Base-by-base conservation (phyloP, 331 rosid genomes). In the Quercus lobata region DNA sequence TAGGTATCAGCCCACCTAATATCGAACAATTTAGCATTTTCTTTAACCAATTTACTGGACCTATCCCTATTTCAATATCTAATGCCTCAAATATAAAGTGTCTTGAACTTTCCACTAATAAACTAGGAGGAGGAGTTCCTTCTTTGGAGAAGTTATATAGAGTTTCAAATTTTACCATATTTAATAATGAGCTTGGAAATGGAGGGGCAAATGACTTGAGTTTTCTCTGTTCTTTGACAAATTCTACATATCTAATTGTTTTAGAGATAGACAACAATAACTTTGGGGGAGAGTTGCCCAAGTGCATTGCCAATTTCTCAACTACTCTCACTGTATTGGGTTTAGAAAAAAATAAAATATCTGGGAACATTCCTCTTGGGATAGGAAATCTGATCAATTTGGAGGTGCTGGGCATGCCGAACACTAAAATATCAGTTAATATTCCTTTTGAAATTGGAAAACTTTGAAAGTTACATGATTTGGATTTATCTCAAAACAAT, bases 61-160 rank as follows among this genome's bases (percentile, higher is more conserved):
- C 35, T 32, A 4, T 32, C 35, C 35, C 35, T 5, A 32, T 32
- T 32, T 32, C 35, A 32, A 4, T 32, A 32, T 32, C 35, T 4
- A 4, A 32, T 32, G 35, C 35, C 35, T 32, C 6, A 32, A 32
- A 32, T 32, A 0, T 5, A 4, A 0, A 4, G 6, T 0, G 0
- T 0, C 35, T 32, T 4, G 1, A 4, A 0, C 0, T 32, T 32
- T 0, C 0, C 0, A 0, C 0, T 0, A 32, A 32, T 32, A 32
- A 32, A 32, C 35, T 32, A 32, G 5, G 0, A 4, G 35, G 35
- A 4, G 0, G 5, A 32, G 35, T 32, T 32, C 35, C 6, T 32
- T 32, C 35, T 32, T 32, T 32, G 1, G 35, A 32, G 6, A 32
- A 32, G 35, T 32, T 32, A 5, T 1, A 32, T 32, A 32, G 5